Conservation (phyloP, 2,329 filamentous ascomycete species). For the Penicillium sp. region DNA sequence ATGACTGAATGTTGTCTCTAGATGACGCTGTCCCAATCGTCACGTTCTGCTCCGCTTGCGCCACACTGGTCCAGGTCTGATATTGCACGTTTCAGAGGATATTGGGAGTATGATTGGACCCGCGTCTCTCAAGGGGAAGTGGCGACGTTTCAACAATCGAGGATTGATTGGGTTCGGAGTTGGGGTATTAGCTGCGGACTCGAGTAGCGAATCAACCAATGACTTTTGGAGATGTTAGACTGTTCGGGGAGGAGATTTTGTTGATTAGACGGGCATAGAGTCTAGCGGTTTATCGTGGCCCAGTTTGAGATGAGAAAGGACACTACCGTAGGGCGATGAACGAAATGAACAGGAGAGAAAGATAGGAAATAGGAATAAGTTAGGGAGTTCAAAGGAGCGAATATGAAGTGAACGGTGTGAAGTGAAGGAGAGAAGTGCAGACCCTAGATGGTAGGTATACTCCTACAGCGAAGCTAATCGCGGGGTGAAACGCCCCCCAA, state of each 20-base stretch:
- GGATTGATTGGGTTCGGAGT: constrained; percentile 18
- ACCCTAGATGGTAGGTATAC: constrained; percentile 25
- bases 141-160: constrained; percentile 11
- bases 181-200: not conserved
- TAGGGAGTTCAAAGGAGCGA: constrained; percentile 25
- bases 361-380: constrained; percentile 11
- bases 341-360: constrained; percentile 16
- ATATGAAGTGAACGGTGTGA: constrained; percentile 22
- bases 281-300: constrained; percentile 17
- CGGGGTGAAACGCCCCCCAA: constrained; percentile 37
- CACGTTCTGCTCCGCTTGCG: constrained; percentile 16
- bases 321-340: constrained; percentile 9
- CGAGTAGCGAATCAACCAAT: constrained; percentile 22
- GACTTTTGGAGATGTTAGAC: constrained; percentile 24
- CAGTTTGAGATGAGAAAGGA: constrained; percentile 17
- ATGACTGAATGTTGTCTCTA: constrained; percentile 9
- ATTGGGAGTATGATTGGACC: constrained; percentile 5
- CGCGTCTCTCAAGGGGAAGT: constrained; percentile 5
- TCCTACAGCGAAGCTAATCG: constrained; percentile 33
- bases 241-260: constrained; percentile 12
- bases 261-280: constrained; percentile 7
- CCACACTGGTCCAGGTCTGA: constrained; percentile 14
- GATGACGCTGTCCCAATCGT: constrained; percentile 16
- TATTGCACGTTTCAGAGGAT: constrained; percentile 22
- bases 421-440: constrained; percentile 17